Conservation (phyloP, 2,329 filamentous ascomycete species). For the Huntiella savannae region DNA sequence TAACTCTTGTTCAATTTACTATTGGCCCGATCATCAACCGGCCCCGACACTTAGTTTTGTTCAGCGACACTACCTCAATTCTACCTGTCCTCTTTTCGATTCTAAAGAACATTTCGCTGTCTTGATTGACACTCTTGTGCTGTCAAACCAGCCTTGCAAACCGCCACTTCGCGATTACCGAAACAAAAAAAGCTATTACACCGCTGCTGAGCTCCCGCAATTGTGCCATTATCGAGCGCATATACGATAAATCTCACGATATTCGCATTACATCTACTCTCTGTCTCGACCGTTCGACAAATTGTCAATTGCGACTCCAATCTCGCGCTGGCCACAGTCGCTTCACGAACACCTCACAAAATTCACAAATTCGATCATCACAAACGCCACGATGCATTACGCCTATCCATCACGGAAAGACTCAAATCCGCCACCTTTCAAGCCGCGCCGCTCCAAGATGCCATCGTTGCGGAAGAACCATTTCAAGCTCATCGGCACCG, state of each 20-base stretch:
- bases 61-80: too few relatives aligned
- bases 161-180: too few relatives aligned
- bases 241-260: constrained; percentile 1
- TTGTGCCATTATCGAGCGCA: neutral
- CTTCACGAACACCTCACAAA: neutral
- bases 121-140: too few relatives aligned
- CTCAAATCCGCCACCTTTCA: constrained; percentile 56
- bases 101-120: too few relatives aligned
- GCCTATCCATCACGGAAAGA: constrained; percentile 73
- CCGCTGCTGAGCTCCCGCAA: too few relatives aligned
- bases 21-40: neutral
- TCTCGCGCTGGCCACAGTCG: too few relatives aligned
- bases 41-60: neutral
- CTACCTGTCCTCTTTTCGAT: too few relatives aligned
- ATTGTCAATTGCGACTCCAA: too few relatives aligned
- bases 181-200: too few relatives aligned
- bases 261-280: neutral
- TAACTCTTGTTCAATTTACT: neutral
- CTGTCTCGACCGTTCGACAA: neutral
- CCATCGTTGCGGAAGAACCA: constrained; percentile 41
- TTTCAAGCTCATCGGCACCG: constrained; percentile 36
- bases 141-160: too few relatives aligned
- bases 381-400: constrained; percentile 52
- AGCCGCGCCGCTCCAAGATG: constrained; percentile 35
- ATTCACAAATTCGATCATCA: neutral